Percentiles rank a stretch among this genome's conserved stretches.
phyloP scores from a whole-genome alignment of 2,329 filamentous ascomycete genomes.

The Paecilomyces fulvus region DNA sequence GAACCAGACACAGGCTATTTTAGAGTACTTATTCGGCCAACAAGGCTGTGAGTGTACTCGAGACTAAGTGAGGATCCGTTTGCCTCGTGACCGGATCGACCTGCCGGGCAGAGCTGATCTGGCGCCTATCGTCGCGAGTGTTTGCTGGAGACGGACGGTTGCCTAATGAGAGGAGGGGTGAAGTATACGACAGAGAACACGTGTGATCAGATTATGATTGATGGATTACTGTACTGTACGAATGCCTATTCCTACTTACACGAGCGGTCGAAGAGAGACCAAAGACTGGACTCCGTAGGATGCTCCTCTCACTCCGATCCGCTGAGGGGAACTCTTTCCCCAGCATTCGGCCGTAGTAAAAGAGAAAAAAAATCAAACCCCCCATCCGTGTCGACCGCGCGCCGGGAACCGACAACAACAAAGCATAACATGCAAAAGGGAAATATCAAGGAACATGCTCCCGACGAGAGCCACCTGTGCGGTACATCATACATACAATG shows the following conservation, averaged over 20 bases:
- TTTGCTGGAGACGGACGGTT: neutral
- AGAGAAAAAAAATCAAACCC: slow-evolving; percentile 10
- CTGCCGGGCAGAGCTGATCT: too few species aligned
- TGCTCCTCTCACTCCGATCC: slow-evolving; percentile 2
- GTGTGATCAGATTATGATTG: neutral
- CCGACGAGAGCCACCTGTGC: slow-evolving; percentile 15
- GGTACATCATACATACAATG: slow-evolving; percentile 23
- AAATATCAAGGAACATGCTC: slow-evolving; percentile 15
- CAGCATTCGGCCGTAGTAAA: slow-evolving; percentile 6
- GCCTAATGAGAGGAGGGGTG: neutral
- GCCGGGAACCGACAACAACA: slow-evolving; percentile 18
- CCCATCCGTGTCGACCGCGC: slow-evolving; percentile 23
- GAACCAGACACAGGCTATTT: too few species aligned
- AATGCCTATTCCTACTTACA: neutral
- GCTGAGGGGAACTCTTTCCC: slow-evolving; percentile 2
- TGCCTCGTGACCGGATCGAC: too few species aligned
- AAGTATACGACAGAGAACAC: neutral
- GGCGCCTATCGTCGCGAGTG: too few species aligned
- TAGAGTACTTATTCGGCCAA: too few species aligned
- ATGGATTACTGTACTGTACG: neutral
- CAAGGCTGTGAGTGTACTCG: neutral
- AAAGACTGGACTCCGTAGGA: slow-evolving; percentile 3
- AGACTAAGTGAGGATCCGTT: neutral
- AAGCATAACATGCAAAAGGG: slow-evolving; percentile 13
- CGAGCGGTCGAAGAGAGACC: neutral